These are phyloP conservation scores for Xylariomycetidae sp. DNA, from an alignment of 2,329 filamentous ascomycete species.

Conservation along the genomic window DNA sequence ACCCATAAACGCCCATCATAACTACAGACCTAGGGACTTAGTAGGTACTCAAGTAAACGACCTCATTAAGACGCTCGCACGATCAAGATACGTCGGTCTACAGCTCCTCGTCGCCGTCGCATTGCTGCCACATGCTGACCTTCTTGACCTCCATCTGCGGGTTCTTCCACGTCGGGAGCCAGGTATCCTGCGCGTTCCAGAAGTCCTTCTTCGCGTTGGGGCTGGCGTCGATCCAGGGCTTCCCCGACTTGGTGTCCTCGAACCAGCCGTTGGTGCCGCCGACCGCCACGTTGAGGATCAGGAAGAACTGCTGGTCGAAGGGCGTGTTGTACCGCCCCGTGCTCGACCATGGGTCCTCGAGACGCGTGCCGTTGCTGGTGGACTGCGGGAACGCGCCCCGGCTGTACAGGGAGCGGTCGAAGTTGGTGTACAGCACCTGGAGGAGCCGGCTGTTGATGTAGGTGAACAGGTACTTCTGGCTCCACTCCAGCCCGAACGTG, in stretches of 20 bases:
- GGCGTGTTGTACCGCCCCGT: slow-evolving; percentile 61
- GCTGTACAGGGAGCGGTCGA: slow-evolving; percentile 62
- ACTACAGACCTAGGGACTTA: too few species aligned
- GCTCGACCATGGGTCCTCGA: slow-evolving; percentile 59
- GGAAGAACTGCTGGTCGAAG: slow-evolving; percentile 72
- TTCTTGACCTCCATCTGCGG: slow-evolving; percentile 65
- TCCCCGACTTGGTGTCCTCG: slow-evolving; percentile 62
- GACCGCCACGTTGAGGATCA: slow-evolving; percentile 72
- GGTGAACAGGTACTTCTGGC: slow-evolving; percentile 81
- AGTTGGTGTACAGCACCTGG: slow-evolving; percentile 76
- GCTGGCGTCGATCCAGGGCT: slow-evolving; percentile 74
- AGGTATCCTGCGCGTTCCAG: slow-evolving; percentile 62
- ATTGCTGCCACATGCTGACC: slow-evolving; percentile 69
- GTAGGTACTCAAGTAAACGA: too few species aligned
- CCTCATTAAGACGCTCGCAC: too few species aligned
- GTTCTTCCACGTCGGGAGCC: slow-evolving; percentile 68
- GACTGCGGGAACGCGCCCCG: slow-evolving; percentile 63
- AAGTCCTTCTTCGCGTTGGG: slow-evolving; percentile 69
- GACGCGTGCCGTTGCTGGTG: slow-evolving; percentile 60
- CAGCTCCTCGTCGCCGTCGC: slow-evolving; percentile 54
- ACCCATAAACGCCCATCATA: too few species aligned
- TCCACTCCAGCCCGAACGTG: slow-evolving; percentile 81
- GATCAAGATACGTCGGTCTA: too few species aligned
- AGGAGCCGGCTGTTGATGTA: slow-evolving; percentile 77
- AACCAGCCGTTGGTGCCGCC: slow-evolving; percentile 84